Percentiles rank a stretch among this genome's conserved stretches.
Evolutionary conservation across 2,329 filamentous ascomycete species (phyloP).

Genomic region (Hypoxylon sp.): DNA sequence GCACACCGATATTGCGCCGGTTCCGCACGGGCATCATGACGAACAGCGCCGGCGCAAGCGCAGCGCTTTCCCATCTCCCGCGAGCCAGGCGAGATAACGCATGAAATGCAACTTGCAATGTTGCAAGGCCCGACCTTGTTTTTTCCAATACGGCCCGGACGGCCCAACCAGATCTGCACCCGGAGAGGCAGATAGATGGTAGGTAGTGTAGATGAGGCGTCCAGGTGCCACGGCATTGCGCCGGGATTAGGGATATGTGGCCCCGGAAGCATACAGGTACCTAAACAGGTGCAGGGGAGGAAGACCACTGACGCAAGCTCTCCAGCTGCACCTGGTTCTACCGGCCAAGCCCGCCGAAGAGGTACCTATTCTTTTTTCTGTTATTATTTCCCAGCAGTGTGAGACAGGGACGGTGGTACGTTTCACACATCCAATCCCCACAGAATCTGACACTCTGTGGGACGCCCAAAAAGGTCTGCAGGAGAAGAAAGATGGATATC

Average conservation of each 20-base stretch:
- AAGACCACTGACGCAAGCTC: constrained; percentile 6
- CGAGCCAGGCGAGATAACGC: constrained; percentile 40
- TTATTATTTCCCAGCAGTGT: constrained; percentile 1
- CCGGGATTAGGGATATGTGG: constrained; percentile 31
- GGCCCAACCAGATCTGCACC: constrained; percentile 34
- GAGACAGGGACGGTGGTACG: constrained; percentile 39
- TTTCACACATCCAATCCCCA: constrained; percentile 44
- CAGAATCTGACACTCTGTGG: constrained; percentile 42
- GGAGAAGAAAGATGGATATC: constrained; percentile 38
- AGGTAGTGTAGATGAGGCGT: constrained; percentile 40
- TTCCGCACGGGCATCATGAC: constrained; percentile 27
- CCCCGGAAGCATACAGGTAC: constrained; percentile 30
- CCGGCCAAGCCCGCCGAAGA: no score
- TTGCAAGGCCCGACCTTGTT: constrained; percentile 41
- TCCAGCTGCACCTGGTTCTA: constrained; percentile 4
- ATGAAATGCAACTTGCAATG: constrained; percentile 18
- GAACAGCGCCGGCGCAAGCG: constrained; percentile 23
- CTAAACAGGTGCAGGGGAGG: constrained; percentile 21
- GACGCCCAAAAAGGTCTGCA: constrained; percentile 36
- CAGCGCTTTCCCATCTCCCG: constrained; percentile 24
- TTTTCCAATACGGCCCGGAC: constrained; percentile 20
- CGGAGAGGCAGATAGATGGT: constrained; percentile 40
- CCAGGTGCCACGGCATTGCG: constrained; percentile 36
- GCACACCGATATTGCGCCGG: constrained; percentile 1
- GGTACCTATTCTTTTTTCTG: constrained; percentile 11